Conservation (phyloP, 192 early-diverging fungal species). For the Funneliformis mosseae region DNA sequence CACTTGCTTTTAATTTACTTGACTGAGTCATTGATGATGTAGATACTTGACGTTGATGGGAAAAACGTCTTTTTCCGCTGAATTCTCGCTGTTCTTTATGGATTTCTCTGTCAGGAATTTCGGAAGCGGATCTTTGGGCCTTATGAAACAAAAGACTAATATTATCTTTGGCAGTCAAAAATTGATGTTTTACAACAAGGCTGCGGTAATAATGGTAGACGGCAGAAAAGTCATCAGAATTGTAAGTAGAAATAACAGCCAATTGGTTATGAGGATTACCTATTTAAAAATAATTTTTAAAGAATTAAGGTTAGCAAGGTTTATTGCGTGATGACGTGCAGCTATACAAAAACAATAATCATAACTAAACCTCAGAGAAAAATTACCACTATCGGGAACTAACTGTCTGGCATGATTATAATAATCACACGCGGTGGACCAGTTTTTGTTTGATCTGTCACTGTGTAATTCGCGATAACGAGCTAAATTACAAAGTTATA, state of each 20-base stretch:
- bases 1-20: conserved; percentile 37
- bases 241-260: conserved; percentile 68
- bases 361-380: not conserved
- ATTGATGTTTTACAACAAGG: conserved; percentile 49
- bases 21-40: conserved; percentile 9
- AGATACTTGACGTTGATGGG: conserved; percentile 14
- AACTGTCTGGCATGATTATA: conserved; percentile 65
- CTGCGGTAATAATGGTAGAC: conserved; percentile 54
- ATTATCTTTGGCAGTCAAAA: conserved; percentile 53
- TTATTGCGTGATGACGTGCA: not conserved
- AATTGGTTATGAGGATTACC: conserved; percentile 79
- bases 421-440: conserved; percentile 58
- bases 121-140: conserved; percentile 24
- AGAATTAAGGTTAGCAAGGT: not conserved
- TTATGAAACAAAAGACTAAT: conserved; percentile 48
- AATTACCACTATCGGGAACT: conserved; percentile 54
- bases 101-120: conserved; percentile 7
- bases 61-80: conserved; percentile 37
- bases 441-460: conserved; percentile 60
- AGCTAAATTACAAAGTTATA: conserved; percentile 39
- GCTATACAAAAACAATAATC: not conserved
- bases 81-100: conserved; percentile 37
- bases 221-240: conserved; percentile 49
- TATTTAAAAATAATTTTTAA: not conserved
- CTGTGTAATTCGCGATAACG: conserved; percentile 64